These are phyloP conservation scores for Collybia sordida DNA, from an alignment of 768 basidiomycete genomes.

Conservation along the genomic window DNA sequence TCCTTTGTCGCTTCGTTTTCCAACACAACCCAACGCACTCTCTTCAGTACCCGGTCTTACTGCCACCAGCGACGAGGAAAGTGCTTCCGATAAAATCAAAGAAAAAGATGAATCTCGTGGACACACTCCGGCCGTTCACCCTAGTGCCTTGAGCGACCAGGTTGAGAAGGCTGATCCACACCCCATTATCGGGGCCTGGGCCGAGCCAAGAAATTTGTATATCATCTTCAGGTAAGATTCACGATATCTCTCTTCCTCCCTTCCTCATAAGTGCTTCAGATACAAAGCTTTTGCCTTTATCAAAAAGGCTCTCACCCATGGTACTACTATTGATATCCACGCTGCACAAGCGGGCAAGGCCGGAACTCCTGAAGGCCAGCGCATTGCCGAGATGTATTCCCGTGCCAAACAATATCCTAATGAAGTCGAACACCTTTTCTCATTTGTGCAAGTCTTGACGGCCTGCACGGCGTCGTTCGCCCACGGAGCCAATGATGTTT, in stretches of 20 bases:
- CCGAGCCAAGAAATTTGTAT: constrained; percentile 22
- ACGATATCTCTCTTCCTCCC: not conserved
- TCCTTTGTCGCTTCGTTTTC: not conserved
- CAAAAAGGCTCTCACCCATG: constrained; percentile 17
- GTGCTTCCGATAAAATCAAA: constrained; percentile 14
- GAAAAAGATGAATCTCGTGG: not conserved
- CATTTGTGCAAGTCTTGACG: constrained; percentile 28
- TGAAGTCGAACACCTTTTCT: constrained; percentile 28
- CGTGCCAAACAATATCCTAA: constrained; percentile 24
- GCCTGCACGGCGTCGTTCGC: constrained; percentile 28
- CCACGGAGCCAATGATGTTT: constrained; percentile 27
- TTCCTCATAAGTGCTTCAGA: constrained; percentile 2
- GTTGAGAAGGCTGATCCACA: constrained; percentile 16
- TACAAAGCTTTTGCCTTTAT: constrained; percentile 22
- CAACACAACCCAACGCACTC: not conserved
- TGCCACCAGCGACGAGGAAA: constrained; percentile 13
- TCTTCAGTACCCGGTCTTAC: not conserved
- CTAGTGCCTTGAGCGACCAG: constrained; percentile 9
- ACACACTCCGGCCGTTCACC: not conserved
- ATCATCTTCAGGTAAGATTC: constrained; percentile 17
- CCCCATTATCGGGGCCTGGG: constrained; percentile 27
- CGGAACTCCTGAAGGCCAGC: constrained; percentile 9
- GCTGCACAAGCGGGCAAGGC: constrained; percentile 15
- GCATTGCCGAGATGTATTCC: constrained; percentile 18
- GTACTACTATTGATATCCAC: constrained; percentile 23